Conservation (phyloP, 176 grass and related monocot species). For the Elymus sibiricus region DNA sequence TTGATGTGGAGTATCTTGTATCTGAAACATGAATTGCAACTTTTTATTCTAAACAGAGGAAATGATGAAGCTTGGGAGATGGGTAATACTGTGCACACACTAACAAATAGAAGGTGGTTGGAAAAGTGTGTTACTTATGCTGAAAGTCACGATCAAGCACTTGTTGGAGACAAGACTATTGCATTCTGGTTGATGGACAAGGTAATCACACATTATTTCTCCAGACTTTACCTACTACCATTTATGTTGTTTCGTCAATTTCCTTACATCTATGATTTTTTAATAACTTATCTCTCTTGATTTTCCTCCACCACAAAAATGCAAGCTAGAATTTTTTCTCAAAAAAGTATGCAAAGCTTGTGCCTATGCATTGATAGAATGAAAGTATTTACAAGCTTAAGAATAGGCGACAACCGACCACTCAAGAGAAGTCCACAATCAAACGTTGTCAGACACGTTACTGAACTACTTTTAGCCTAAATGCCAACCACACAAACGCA, state of each 20-base stretch:
- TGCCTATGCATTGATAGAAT: too few species aligned
- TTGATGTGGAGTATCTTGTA: not conserved
- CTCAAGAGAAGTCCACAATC: too few species aligned
- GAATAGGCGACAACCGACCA: too few species aligned
- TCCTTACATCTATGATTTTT: not conserved
- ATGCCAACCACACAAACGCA: too few species aligned
- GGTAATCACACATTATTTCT: slow-evolving; percentile 30
- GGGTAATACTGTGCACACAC: slow-evolving; percentile 80
- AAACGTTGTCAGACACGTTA: too few species aligned
- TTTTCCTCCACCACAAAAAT: slow-evolving; percentile 1
- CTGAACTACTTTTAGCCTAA: too few species aligned
- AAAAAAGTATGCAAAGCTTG: too few species aligned
- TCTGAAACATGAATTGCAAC: not conserved
- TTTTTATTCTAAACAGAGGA: slow-evolving; percentile 29
- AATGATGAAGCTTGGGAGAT: slow-evolving; percentile 91
- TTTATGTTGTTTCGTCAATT: not conserved
- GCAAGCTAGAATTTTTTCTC: not conserved
- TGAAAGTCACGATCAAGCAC: slow-evolving; percentile 98
- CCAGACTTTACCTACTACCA: not conserved
- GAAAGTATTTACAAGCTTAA: too few species aligned
- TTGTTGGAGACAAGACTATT: slow-evolving; percentile 98
- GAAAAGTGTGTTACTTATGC: slow-evolving; percentile 96
- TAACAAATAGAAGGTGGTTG: slow-evolving; percentile 91
- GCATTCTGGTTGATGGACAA: slow-evolving; percentile 97
- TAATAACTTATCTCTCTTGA: not conserved